phyloP scores from a whole-genome alignment of 2,329 filamentous ascomycete genomes.

The Hymenoscyphus repandus region DNA sequence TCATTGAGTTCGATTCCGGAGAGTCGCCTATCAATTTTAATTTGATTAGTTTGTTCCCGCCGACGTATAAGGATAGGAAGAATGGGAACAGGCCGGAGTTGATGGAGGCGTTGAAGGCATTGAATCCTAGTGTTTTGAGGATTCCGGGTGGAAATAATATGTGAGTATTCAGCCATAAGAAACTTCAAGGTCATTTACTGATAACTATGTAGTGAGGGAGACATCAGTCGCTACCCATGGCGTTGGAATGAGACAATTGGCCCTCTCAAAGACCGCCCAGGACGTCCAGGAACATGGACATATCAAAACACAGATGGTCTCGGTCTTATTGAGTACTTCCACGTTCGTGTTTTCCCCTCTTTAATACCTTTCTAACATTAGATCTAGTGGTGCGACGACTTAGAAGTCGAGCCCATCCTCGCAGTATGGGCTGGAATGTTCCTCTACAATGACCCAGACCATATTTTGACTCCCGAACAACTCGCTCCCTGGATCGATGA shows the following conservation, averaged over 20 bases:
- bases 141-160: conserved; percentile 63
- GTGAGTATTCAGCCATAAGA: conserved; percentile 20
- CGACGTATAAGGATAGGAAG: conserved; percentile 49
- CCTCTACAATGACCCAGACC: conserved; percentile 27
- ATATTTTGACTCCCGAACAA: conserved; percentile 22
- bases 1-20: conserved; percentile 45
- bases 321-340: conserved; percentile 46
- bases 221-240: conserved; percentile 25
- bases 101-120: conserved; percentile 44
- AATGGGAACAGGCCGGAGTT: conserved; percentile 56
- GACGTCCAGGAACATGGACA: conserved; percentile 39
- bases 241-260: conserved; percentile 39
- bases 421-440: conserved; percentile 44
- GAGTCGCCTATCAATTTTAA: conserved; percentile 47
- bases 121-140: conserved; percentile 55
- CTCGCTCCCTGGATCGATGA: conserved; percentile 42
- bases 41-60: conserved; percentile 54
- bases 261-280: conserved; percentile 32
- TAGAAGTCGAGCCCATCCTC: conserved; percentile 41
- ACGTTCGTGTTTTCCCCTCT: too few relatives aligned
- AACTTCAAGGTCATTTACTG: conserved; percentile 32
- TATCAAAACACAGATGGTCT: conserved; percentile 42
- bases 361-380: too few relatives aligned
- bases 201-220: conserved; percentile 30
- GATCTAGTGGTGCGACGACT: conserved; percentile 45